Evolutionary conservation across 768 basidiomycete genomes (phyloP).

Genomic region (Infundibulicybe gibba): DNA sequence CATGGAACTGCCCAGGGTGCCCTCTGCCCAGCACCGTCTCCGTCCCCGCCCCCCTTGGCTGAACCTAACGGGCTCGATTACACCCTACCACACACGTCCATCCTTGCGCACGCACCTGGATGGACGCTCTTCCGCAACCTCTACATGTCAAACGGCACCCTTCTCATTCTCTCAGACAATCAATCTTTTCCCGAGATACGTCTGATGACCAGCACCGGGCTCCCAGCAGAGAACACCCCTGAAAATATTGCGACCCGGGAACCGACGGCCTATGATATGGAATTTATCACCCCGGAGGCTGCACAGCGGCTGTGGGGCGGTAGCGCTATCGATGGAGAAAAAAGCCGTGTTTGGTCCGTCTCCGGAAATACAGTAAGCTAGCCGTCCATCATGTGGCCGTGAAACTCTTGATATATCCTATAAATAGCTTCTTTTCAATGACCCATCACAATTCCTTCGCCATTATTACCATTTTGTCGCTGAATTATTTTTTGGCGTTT

Average conservation of each 20-base stretch:
- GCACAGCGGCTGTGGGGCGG: slow-evolving; percentile 62
- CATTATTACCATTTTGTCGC: slow-evolving; percentile 90
- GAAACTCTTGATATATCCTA: too few species aligned
- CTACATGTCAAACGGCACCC: slow-evolving; percentile 83
- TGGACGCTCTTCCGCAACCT: slow-evolving; percentile 85
- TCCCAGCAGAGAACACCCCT: slow-evolving; percentile 51
- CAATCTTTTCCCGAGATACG: slow-evolving; percentile 37
- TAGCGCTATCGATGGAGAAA: slow-evolving; percentile 18
- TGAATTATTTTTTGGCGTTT: slow-evolving; percentile 73
- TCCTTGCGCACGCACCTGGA: slow-evolving; percentile 69
- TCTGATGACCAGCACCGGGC: slow-evolving; percentile 67
- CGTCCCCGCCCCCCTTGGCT: not conserved
- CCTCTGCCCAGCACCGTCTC: not conserved
- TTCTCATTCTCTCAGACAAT: slow-evolving; percentile 57
- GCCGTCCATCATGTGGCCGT: too few species aligned
- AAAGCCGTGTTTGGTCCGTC: slow-evolving; percentile 59
- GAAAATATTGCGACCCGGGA: slow-evolving; percentile 67
- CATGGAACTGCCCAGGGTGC: not conserved
- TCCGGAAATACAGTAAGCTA: slow-evolving; percentile 64
- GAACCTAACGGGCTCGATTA: slow-evolving; percentile 9
- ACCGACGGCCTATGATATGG: slow-evolving; percentile 63
- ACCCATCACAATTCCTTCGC: slow-evolving; percentile 71
- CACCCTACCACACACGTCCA: slow-evolving; percentile 45
- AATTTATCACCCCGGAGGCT: slow-evolving; percentile 53
- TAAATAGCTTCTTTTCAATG: slow-evolving; percentile 55